Conservation (phyloP, 441 rosid genomes). For the Hura crepitans region DNA sequence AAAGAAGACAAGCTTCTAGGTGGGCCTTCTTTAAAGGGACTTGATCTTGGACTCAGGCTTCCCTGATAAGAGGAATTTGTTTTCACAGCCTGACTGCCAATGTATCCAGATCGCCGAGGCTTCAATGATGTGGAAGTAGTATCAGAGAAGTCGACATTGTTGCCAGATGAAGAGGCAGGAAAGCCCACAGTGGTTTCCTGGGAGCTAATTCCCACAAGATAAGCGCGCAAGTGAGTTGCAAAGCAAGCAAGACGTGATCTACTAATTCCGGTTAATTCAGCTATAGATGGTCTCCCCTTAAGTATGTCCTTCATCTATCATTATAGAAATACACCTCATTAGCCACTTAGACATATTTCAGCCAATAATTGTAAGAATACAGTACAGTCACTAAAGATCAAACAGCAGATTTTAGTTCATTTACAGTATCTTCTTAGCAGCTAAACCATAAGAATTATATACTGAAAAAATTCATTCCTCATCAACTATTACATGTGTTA, state of each 20-base stretch:
- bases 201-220: slow-evolving; percentile 57
- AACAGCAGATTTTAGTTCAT: background rate
- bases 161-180: slow-evolving; percentile 22
- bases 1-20: slow-evolving; percentile 44
- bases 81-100: slow-evolving; percentile 43
- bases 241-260: slow-evolving; percentile 78
- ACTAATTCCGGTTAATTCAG: slow-evolving; percentile 84
- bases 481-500: background rate
- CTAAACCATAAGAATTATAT: background rate
- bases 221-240: slow-evolving; percentile 71
- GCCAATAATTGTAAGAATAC: background rate
- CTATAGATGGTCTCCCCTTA: slow-evolving; percentile 74
- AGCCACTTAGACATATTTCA: background rate
- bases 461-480: background rate
- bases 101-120: slow-evolving; percentile 43
- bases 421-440: background rate
- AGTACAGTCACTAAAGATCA: background rate
- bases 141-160: slow-evolving; percentile 26
- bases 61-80: slow-evolving; percentile 47
- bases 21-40: slow-evolving; percentile 67
- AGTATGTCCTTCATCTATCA: slow-evolving; percentile 74
- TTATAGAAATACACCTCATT: slow-evolving; percentile 2
- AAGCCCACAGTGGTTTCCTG: slow-evolving; percentile 30
- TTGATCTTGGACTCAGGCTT: slow-evolving; percentile 74
- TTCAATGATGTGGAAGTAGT: slow-evolving; percentile 28